Evolutionary conservation across 169 alveolate genomes (phyloP), one percentile per base, ranked within the genome.

Genomic region (Eimeria tenella): DNA sequence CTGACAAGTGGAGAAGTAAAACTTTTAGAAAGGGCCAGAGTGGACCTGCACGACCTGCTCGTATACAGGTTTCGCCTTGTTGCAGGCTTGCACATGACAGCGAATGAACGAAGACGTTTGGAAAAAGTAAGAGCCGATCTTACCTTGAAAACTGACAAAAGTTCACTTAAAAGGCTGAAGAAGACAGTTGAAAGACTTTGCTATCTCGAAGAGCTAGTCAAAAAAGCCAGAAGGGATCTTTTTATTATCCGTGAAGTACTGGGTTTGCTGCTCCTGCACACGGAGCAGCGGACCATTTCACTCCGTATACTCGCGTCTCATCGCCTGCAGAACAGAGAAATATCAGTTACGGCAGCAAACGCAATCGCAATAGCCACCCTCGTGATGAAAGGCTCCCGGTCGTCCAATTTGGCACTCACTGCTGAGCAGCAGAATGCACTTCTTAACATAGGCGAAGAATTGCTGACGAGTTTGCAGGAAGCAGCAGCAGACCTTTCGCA

Each of bases 241-340:
- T 7, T 19, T 25, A 0, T 11, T 74, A 0, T 17, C 5, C 62
- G 84, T 13, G 3, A 15, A 5, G 19, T 4, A 74, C n/a, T 74
- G 50, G 52, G 15, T 5, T 23, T 4, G 13, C 5, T 50, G 5
- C 62, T 49, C 52, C 42, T 13, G 49, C 84, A 15, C 23, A 74
- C 7, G 11, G 25, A 50, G 84, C 84, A 74, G 84, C 42, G 42
- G 15, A 60, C 84, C 52, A 56, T 74, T 42, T 74, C 84, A 15
- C 84, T 74, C 19, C 84, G 60, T 60, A 25, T 74, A 74, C 10
- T 50, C 8, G 84, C 84, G 0, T 17, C 49, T 4, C 42, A 17
- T 4, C 84, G 84, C 3, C 84, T 6, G 52, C 6, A 0, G 5
- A 15, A 17, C 4, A 8, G 4, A 11, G 42, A 25, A 25, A 42